Evolutionary conservation across 2,329 filamentous ascomycete species (phyloP), one percentile per base, ranked within the genome.

Genomic region (Juglanconis oblonga): DNA sequence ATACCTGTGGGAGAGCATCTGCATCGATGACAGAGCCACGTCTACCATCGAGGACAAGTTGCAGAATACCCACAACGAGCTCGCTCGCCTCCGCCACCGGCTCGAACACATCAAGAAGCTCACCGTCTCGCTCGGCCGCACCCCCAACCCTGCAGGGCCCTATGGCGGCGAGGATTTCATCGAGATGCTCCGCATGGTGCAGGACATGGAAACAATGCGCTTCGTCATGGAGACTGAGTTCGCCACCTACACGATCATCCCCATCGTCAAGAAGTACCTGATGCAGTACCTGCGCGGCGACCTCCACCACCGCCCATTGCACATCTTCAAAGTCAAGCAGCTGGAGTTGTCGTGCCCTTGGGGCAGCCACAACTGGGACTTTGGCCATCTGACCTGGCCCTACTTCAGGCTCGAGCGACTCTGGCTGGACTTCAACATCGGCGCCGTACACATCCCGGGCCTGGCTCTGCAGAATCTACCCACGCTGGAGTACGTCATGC

Each of bases 381-480:
- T 62, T 40, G 56, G 58, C 11, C 58, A 59, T 35, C 52, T 62
- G 29, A 54, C 56, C 17, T 47, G 31, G 14, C 59, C 59, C 17
- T 62, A 59, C 48, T 29, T 59, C 32, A 51, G 58, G 33, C 32
- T 55, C 5, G 56, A 59, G 38, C 59, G 59, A 33, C 35, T 62
- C 47, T 62, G 55, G 59, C 59, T 62, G 14, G 59, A 62, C 56
- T 59, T 47, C 48, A 52, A 62, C 40, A 40, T 47, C 17, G 33
- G 44, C 32, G 48, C 44, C 33, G 40, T 62, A 4, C 47, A 45
- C 17, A 52, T 56, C 7, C 11, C 45, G 14, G 55, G 51, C 14
- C 52, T 62, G 33, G 40, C 33, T 6, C 55, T 62, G 11, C 35
- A 44, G n/a, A 42, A 11, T 2, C 56, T 62, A 5, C 8, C 52